phyloP scores from a whole-genome alignment of 805 yeast genomes.

The Wickerhamia fluorescens region DNA sequence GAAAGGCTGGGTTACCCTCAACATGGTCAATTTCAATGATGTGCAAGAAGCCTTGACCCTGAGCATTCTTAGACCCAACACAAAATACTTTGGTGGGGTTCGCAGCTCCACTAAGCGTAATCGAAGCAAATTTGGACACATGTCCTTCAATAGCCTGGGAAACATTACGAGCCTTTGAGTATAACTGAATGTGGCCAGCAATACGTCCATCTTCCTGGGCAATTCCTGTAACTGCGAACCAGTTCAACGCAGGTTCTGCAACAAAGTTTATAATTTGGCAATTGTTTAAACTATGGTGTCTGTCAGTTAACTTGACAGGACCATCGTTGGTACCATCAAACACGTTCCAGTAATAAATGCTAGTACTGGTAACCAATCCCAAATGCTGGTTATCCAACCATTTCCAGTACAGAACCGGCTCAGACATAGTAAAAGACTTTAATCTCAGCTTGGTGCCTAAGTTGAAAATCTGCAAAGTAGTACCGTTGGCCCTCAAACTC shows the following conservation, averaged over 20 bases:
- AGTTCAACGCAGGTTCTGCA: slow-evolving; percentile 69
- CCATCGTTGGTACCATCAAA: slow-evolving; percentile 71
- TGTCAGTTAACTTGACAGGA: slow-evolving; percentile 75
- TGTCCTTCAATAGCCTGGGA: slow-evolving; percentile 98
- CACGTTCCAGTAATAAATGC: slow-evolving; percentile 75
- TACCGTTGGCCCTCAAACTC: slow-evolving; percentile 92
- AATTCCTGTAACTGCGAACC: slow-evolving; percentile 96
- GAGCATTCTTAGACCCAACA: slow-evolving; percentile 82
- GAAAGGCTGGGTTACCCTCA: slow-evolving; percentile 74
- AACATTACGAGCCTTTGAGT: slow-evolving; percentile 78
- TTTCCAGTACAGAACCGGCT: slow-evolving; percentile 92
- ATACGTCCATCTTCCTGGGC: slow-evolving; percentile 90
- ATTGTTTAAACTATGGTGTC: slow-evolving; percentile 72
- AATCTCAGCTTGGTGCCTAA: slow-evolving; percentile 80
- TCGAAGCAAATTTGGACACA: slow-evolving; percentile 80
- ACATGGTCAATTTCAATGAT: slow-evolving; percentile 95
- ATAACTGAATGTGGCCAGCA: slow-evolving; percentile 94
- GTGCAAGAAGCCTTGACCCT: slow-evolving; percentile 68
- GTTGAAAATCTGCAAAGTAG: slow-evolving; percentile 91
- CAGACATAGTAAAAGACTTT: slow-evolving; percentile 77
- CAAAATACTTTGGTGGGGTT: slow-evolving; percentile 80
- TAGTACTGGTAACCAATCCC: slow-evolving; percentile 77
- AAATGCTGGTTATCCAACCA: slow-evolving; percentile 73
- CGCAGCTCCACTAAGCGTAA: slow-evolving; percentile 67
- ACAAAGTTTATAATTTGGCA: slow-evolving; percentile 89